phyloP scores from a whole-genome alignment of 2,329 filamentous ascomycete species.

The Trichophyton schoenleinii region DNA sequence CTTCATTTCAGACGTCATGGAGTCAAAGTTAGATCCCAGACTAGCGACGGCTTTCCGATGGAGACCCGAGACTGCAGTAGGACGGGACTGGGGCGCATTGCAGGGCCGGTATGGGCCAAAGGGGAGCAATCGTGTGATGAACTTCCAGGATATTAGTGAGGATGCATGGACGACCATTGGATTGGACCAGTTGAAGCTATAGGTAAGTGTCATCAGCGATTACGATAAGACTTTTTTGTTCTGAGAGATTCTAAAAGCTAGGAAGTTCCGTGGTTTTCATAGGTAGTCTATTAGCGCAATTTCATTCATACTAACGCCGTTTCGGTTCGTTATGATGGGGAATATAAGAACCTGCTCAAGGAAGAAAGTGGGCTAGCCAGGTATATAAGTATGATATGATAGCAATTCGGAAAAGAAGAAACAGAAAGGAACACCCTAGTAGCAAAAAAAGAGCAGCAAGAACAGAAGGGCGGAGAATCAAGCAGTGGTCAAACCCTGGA shows the following conservation, averaged over 20 bases:
- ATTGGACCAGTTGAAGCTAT: background rate
- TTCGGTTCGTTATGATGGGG: background rate
- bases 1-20: constrained; percentile 38
- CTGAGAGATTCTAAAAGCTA: no score
- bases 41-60: constrained; percentile 37
- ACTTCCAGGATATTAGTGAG: background rate
- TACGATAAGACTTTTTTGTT: background rate
- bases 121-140: background rate
- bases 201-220: background rate
- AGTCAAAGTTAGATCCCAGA: constrained; percentile 33
- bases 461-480: background rate
- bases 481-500: background rate
- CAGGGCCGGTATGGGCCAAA: background rate
- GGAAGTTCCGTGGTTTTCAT: background rate
- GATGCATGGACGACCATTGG: background rate
- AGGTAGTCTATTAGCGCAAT: background rate
- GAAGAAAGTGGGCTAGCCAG: constrained; percentile 1
- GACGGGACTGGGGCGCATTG: background rate
- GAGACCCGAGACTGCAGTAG: constrained; percentile 26
- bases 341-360: background rate
- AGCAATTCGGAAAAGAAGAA: background rate
- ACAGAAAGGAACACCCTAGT: background rate
- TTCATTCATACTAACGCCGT: background rate
- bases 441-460: background rate
- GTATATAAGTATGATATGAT: background rate